Percentiles rank a stretch among this genome's conserved stretches.
Evolutionary conservation across 176 grass and related monocot species (phyloP).

Genomic region (Triticum aestivum): DNA sequence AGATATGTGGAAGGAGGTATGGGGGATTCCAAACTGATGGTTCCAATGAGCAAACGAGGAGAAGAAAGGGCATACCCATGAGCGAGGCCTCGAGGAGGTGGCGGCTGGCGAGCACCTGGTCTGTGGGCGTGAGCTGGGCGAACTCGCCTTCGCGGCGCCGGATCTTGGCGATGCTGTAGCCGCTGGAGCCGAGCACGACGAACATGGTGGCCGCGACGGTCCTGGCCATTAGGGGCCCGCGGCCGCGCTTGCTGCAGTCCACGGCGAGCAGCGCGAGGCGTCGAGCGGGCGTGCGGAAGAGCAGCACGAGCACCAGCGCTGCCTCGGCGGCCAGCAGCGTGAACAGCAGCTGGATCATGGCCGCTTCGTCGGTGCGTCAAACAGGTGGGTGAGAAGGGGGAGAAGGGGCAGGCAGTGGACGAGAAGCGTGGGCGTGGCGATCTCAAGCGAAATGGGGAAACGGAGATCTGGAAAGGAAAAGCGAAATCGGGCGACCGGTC

Average conservation of each 20-base stretch:
- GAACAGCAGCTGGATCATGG: constrained; percentile 73
- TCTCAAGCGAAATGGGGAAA: not conserved
- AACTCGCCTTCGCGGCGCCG: constrained; percentile 29
- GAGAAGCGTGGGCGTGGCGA: not conserved
- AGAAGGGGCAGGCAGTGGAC: not conserved
- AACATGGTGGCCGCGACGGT: constrained; percentile 60
- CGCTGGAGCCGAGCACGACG: constrained; percentile 45
- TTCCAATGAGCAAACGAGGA: not conserved
- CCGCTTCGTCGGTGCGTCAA: not conserved
- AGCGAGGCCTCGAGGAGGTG: constrained; percentile 68
- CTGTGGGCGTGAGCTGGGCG: constrained; percentile 51
- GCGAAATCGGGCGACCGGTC: no score
- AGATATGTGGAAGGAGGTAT: not conserved
- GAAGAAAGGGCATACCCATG: constrained; percentile 36
- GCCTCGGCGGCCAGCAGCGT: constrained; percentile 57
- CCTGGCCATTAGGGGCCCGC: constrained; percentile 50
- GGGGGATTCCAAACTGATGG: not conserved
- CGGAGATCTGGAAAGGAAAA: no score
- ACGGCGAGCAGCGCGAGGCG: constrained; percentile 43
- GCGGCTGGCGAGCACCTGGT: constrained; percentile 63
- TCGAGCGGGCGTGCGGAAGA: constrained; percentile 56
- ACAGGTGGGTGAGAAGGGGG: not conserved
- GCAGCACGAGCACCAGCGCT: constrained; percentile 45
- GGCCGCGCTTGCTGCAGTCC: constrained; percentile 56
- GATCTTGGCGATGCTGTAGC: constrained; percentile 70